These are phyloP conservation scores for Collybia sordida DNA, from an alignment of 768 basidiomycete genomes.

Conservation along the genomic window DNA sequence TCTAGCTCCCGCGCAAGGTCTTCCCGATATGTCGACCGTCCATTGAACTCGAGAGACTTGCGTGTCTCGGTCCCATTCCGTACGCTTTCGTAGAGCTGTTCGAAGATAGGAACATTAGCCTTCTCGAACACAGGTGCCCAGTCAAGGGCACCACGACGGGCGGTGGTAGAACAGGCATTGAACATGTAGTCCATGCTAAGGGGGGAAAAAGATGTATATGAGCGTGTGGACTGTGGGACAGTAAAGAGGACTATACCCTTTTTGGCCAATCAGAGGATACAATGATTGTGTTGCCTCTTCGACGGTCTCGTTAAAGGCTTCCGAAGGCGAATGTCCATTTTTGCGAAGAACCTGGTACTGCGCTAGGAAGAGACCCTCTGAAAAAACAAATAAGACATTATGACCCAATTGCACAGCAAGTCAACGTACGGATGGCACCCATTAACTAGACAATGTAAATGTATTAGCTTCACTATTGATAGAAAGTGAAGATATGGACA, in stretches of 20 bases:
- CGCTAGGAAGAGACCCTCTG: slow-evolving; percentile 97
- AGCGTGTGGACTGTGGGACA: neutral
- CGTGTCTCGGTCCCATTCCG: slow-evolving; percentile 95
- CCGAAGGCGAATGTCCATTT: slow-evolving; percentile 95
- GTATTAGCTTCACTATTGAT: slow-evolving; percentile 9
- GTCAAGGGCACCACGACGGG: slow-evolving; percentile 97
- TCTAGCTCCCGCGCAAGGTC: slow-evolving; percentile 90
- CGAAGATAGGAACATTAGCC: slow-evolving; percentile 92
- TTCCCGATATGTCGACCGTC: slow-evolving; percentile 86
- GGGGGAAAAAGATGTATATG: neutral
- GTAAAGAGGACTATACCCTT: slow-evolving; percentile 58
- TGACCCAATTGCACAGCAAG: neutral
- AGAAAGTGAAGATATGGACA: slow-evolving; percentile 31
- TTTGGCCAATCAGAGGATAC: slow-evolving; percentile 93
- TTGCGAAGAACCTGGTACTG: slow-evolving; percentile 98
- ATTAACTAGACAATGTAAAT: slow-evolving; percentile 61
- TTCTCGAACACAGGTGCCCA: slow-evolving; percentile 98
- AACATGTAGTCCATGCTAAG: slow-evolving; percentile 98
- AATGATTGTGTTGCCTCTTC: slow-evolving; percentile 99
- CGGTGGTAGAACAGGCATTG: slow-evolving; percentile 98
- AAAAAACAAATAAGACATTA: slow-evolving; percentile 3
- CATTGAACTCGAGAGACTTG: slow-evolving; percentile 95
- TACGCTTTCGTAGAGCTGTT: slow-evolving; percentile 93
- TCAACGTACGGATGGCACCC: slow-evolving; percentile 86
- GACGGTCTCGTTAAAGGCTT: slow-evolving; percentile 99